Conservation (phyloP, 805 yeast species). For the Ogataea trehalophila region DNA sequence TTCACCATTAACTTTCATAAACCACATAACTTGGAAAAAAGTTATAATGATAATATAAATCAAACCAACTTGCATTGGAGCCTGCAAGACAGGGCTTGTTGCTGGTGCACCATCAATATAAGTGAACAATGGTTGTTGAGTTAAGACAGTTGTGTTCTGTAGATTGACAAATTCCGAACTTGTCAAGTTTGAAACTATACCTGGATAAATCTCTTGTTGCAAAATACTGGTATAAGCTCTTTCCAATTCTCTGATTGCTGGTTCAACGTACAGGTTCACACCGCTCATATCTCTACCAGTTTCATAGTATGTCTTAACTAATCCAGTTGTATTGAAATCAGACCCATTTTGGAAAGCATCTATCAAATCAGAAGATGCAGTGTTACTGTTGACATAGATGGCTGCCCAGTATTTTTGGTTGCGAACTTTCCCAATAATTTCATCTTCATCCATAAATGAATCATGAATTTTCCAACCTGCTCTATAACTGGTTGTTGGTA, state of each 20-base stretch:
- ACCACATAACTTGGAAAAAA: slow-evolving; percentile 66
- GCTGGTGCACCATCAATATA: slow-evolving; percentile 46
- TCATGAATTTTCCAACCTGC: slow-evolving; percentile 35
- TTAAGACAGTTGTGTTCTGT: slow-evolving; percentile 6
- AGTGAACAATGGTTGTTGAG: slow-evolving; percentile 17
- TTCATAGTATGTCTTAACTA: slow-evolving; percentile 40
- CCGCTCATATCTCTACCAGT: slow-evolving; percentile 59
- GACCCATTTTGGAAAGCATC: slow-evolving; percentile 37
- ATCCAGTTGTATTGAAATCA: slow-evolving; percentile 22
- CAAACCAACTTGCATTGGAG: slow-evolving; percentile 72
- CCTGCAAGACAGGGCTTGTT: slow-evolving; percentile 45
- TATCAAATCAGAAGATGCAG: slow-evolving; percentile 35
- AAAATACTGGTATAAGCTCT: slow-evolving; percentile 19
- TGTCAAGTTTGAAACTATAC: slow-evolving; percentile 20
- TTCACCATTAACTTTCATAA: slow-evolving; percentile 45
- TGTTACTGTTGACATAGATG: slow-evolving; percentile 43
- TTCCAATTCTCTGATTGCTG: slow-evolving; percentile 37
- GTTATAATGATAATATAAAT: slow-evolving; percentile 68
- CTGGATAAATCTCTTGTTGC: slow-evolving; percentile 21
- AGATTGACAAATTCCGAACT: background rate
- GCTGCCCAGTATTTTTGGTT: slow-evolving; percentile 62
- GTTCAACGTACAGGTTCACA: slow-evolving; percentile 41
- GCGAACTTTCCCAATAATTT: slow-evolving; percentile 41
- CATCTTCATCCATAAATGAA: slow-evolving; percentile 28
- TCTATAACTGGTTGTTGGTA: slow-evolving; percentile 7